Evolutionary conservation across 805 yeast genomes (phyloP).

Genomic region (Hemisphaericaspora nanyangensis): DNA sequence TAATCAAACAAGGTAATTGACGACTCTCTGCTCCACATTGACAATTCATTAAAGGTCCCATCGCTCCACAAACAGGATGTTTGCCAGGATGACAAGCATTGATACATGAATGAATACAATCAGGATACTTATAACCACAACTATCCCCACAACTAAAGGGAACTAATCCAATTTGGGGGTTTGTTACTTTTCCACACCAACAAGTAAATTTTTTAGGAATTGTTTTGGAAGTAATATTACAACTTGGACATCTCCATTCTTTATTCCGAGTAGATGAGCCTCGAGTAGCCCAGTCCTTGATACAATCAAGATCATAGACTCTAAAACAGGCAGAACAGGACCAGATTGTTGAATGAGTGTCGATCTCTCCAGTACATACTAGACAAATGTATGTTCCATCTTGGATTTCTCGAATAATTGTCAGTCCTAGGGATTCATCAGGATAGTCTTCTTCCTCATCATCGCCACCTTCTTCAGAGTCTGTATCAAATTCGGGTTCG

Average conservation of each 20-base stretch:
- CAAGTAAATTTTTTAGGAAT: conserved; percentile 63
- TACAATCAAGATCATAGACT: conserved; percentile 83
- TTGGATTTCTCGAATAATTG: conserved; percentile 56
- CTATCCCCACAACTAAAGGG: conserved; percentile 92
- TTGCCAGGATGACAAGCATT: conserved; percentile 86
- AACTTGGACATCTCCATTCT: conserved; percentile 85
- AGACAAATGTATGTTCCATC: conserved; percentile 77
- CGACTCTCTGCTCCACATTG: conserved; percentile 65
- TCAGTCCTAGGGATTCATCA: conserved; percentile 30
- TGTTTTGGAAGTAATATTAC: conserved; percentile 50
- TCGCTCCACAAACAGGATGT: conserved; percentile 75
- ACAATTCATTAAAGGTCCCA: conserved; percentile 69
- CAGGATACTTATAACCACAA: conserved; percentile 53
- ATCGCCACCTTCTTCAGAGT: not conserved
- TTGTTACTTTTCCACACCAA: conserved; percentile 82
- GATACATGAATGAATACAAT: conserved; percentile 73
- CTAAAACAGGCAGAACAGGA: conserved; percentile 74
- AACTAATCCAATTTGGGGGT: conserved; percentile 49
- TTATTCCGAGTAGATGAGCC: conserved; percentile 62
- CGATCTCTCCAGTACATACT: conserved; percentile 84
- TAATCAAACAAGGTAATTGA: conserved; percentile 70
- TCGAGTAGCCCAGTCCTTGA: conserved; percentile 78
- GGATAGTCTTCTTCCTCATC: conserved; percentile 15
- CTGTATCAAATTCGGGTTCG: not conserved
- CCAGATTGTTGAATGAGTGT: conserved; percentile 66